Percentiles rank a stretch among this genome's conserved stretches.
These are phyloP conservation scores for Akanthomyces lecanii DNA, from an alignment of 2,329 filamentous ascomycete species.

Conservation along the genomic window DNA sequence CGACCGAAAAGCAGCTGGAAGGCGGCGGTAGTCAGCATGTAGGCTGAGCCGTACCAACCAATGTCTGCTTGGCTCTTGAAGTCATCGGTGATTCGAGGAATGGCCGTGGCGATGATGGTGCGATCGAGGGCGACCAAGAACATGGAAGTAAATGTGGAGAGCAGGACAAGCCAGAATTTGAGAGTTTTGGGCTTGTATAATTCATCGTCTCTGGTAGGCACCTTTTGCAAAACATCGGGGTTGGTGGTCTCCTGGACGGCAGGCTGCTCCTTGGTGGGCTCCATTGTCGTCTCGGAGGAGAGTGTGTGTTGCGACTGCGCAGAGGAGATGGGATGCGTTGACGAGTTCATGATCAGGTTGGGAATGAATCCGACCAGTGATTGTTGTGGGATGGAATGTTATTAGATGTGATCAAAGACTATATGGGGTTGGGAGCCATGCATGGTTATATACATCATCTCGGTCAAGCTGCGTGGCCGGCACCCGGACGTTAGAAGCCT, in stretches of 20 bases:
- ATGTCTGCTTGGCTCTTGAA: conserved; percentile 53
- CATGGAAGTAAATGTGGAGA: conserved; percentile 51
- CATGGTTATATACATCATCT: not conserved
- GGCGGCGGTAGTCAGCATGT: conserved; percentile 57
- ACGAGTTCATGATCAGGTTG: not conserved
- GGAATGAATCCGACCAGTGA: not conserved
- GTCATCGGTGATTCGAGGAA: conserved; percentile 47
- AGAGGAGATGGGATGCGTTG: not conserved
- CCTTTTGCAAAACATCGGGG: not conserved
- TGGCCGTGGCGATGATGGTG: conserved; percentile 45
- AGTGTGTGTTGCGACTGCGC: conserved; percentile 8
- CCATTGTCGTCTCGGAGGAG: conserved; percentile 6
- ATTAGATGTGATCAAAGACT: not conserved
- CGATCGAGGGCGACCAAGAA: conserved; percentile 56
- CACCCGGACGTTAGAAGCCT: not conserved
- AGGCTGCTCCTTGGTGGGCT: not conserved
- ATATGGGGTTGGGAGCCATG: not conserved
- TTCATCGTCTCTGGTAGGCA: conserved; percentile 25
- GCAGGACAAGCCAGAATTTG: conserved; percentile 52
- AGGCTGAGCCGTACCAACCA: conserved; percentile 57
- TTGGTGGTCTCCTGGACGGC: not conserved
- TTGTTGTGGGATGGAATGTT: not conserved
- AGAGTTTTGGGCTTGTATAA: conserved; percentile 50
- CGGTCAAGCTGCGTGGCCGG: not conserved
- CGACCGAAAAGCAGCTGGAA: conserved; percentile 50